Base-by-base conservation (phyloP, 345 rosid genomes). In the sweet orange (Citrus sinensis) region DNA sequence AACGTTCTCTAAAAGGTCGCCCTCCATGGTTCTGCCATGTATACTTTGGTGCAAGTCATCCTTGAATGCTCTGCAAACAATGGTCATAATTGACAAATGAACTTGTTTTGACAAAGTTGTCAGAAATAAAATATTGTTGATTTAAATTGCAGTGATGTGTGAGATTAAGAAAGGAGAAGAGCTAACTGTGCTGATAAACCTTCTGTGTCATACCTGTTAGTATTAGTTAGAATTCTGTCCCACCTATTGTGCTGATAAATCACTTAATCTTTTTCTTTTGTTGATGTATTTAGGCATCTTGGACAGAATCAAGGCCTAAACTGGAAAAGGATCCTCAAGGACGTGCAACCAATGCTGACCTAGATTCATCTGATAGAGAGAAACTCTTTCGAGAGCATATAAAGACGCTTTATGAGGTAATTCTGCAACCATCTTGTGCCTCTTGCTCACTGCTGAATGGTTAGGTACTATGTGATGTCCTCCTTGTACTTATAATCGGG, bases 291-390 rank as follows among this genome's bases (percentile, higher is more conserved):
- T 58, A 91, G 99, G 95, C 93, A 86, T 92, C 97, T 34, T 96
- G 99, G 99, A 92, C 94, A 1, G 98, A 94, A 75, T 92, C 98
- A 54, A 96, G 92, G 81, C 84, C 87, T 73, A 92, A 88, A 83
- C 78, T 96, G 83, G 99, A 94, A 75, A 96, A 94, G 87, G 99
- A 96, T 89, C 97, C 99, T 78, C 99, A 94, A 69, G 88, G 92
- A 42, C 98, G 99, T 22, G 91, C 98, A 40, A 77, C 88, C 29
- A 90, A 94, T 79, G 89, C 92, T 62, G 94, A 92, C 77, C 85
- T 96, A 68, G 97, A 93, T 69, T 83, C 91, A 77, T 85, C 94
- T 78, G 98, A 96, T 71, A 87, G 80, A 30, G 98, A 96, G 88
- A 94, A 90, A 82, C 95, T 96, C 70, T 94, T 96, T 81, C 89